Base-by-base conservation (phyloP, 352 stramenopile species). In the Pseudoperonospora humuli region DNA sequence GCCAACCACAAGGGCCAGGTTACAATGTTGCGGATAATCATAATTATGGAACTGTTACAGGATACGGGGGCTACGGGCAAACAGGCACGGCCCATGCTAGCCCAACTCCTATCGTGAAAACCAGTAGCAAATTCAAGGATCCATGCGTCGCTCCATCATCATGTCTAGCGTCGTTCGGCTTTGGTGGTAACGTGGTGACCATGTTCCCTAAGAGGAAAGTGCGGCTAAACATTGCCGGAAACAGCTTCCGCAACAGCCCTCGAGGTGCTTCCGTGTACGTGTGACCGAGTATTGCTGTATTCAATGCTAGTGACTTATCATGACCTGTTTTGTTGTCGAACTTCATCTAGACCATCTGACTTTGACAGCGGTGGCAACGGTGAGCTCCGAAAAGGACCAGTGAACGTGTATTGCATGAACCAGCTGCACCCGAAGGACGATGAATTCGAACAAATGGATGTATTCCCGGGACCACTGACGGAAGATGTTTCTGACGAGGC, bases 131-230 rank as follows among this genome's bases (percentile, higher is more conserved):
- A 56, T 84, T 89, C 56, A 90, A 91, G 58, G 83, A 94, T 23
- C 83, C 83, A 13, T 86, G 67, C 13, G 67, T 84, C 27, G 62
- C 76, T 5, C 71, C 78, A 4, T 76, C 78, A 10, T 89, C 75
- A 6, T 91, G 78, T 36, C 53, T 94, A 9, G 67, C 63, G 1
- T 81, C 80, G 6, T 93, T 94, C 48, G 83, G 83, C 19, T 94
- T 94, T 62, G 83, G 83, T 57, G 83, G 83, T 8, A 94, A 88
- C 38, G 62, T 92, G n/a, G 81, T 85, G 37, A 89, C 75, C 5
- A 94, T 94, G 83, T 88, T 93, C 55, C 83, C 83, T 0, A 89
- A 88, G 52, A 70, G 77, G 39, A 93, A 94, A 41, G 39, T 93
- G 45, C 76, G 76, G 3, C 44, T 91, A 17, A 90, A 85, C 40